Conservation (phyloP, 192 early-diverging fungal species). For the Entomortierella lignicola region DNA sequence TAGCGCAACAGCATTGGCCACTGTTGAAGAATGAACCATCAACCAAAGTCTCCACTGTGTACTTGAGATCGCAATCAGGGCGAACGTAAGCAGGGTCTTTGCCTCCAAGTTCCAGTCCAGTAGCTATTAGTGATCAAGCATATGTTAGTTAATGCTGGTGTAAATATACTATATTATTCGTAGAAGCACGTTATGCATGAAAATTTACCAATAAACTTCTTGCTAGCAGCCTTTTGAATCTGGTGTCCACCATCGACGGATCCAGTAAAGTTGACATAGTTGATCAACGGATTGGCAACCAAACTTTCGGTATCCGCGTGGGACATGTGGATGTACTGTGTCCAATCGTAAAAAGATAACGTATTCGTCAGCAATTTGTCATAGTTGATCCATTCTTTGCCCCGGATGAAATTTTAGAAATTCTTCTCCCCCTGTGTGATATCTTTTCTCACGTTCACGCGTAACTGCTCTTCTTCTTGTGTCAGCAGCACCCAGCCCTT, state of each 20-base stretch:
- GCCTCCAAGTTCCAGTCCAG: constrained; percentile 85
- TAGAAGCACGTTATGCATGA: too few species aligned
- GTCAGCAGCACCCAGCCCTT: not conserved
- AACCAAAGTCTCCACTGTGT: constrained; percentile 79
- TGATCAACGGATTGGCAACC: constrained; percentile 67
- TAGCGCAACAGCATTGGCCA: constrained; percentile 85
- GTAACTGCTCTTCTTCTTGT: constrained; percentile 4
- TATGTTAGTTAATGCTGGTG: too few species aligned
- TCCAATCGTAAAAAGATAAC: constrained; percentile 37
- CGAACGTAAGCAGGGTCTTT: constrained; percentile 89
- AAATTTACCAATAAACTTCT: constrained; percentile 68
- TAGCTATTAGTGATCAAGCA: constrained; percentile 53
- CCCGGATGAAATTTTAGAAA: constrained; percentile 47
- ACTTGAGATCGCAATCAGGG: constrained; percentile 73
- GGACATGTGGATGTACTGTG: constrained; percentile 57
- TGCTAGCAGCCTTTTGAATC: constrained; percentile 66
- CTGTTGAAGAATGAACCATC: constrained; percentile 87
- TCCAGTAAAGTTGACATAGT: constrained; percentile 83
- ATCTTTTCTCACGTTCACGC: not conserved
- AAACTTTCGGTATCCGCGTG: constrained; percentile 64
- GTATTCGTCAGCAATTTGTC: too few species aligned
- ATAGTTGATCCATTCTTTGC: too few species aligned
- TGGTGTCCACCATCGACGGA: constrained; percentile 77
- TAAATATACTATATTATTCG: too few species aligned
- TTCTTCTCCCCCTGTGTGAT: not conserved